Conservation (phyloP, 1,284 basidiomycete genomes). For the Sporisorium scitamineum region DNA sequence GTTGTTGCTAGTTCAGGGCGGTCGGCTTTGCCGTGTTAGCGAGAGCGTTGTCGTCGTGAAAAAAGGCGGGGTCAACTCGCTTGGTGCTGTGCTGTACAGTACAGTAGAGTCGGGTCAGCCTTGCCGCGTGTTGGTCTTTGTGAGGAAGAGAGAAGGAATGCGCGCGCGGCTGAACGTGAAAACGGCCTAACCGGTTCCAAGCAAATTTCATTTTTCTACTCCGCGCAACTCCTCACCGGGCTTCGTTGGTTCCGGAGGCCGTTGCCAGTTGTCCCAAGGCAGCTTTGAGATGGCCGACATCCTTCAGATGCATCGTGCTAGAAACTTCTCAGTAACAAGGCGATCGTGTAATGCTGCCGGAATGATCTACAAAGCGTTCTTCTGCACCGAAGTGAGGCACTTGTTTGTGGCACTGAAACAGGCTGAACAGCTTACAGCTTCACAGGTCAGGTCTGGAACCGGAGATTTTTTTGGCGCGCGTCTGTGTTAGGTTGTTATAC, state of each 20-base stretch:
- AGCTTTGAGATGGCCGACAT: no score
- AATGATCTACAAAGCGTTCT: background rate
- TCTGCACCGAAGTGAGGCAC: no score
- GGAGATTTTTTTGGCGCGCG: no score
- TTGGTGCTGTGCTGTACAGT: no score
- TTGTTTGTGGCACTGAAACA: no score
- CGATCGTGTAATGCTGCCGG: background rate
- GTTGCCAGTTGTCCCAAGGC: no score
- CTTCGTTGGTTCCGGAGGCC: background rate
- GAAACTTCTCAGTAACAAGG: background rate
- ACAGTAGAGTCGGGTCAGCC: background rate
- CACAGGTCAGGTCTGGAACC: no score
- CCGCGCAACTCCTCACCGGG: no score
- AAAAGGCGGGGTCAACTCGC: constrained; percentile 1
- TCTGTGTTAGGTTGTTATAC: no score
- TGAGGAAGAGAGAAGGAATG: background rate
- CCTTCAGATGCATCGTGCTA: background rate
- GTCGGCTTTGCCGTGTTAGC: background rate
- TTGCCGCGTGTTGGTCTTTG: background rate
- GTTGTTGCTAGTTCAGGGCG: background rate
- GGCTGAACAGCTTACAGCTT: no score
- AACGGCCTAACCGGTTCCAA: background rate
- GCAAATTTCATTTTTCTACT: background rate
- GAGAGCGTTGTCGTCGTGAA: constrained; percentile 6
- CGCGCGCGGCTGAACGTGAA: constrained; percentile 22